Conservation (phyloP, 202 grass and related monocot species). For the Digitaria exilis region DNA sequence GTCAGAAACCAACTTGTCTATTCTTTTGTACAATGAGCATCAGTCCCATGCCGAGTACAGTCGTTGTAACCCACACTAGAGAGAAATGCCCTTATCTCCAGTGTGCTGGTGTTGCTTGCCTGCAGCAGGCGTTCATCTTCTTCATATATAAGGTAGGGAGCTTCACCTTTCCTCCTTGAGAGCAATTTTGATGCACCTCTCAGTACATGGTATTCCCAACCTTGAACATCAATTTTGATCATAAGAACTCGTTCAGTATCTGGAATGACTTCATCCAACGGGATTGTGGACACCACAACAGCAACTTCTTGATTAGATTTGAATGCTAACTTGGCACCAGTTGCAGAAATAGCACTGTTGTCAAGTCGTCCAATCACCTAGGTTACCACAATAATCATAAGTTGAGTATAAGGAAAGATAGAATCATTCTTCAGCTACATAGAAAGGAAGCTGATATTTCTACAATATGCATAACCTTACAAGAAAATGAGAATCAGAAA, state of each 20-base stretch:
- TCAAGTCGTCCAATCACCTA: constrained; percentile 90
- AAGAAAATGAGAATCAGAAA: constrained; percentile 3
- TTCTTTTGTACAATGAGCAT: constrained; percentile 87
- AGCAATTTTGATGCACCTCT: constrained; percentile 78
- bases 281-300: constrained; percentile 73
- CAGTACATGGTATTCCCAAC: constrained; percentile 94
- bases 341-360: constrained; percentile 97
- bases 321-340: constrained; percentile 90
- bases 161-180: constrained; percentile 78
- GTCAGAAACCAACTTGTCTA: constrained; percentile 39
- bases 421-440: constrained; percentile 9
- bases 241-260: constrained; percentile 61
- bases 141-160: constrained; percentile 93
- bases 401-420: constrained; percentile 6
- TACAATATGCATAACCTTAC: background rate
- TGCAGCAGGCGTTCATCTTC: constrained; percentile 84
- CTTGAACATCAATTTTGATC: constrained; percentile 96
- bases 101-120: constrained; percentile 79
- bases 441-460: constrained; percentile 28
- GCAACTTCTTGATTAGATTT: constrained; percentile 79
- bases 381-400: constrained; percentile 41
- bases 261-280: constrained; percentile 83
- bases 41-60: constrained; percentile 60
- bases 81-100: constrained; percentile 83
- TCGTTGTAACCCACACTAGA: constrained; percentile 71